Evolutionary conservation across 345 rosid species (phyloP), one percentile per base, ranked within the genome.

Genomic region (Kandelia obovata): DNA sequence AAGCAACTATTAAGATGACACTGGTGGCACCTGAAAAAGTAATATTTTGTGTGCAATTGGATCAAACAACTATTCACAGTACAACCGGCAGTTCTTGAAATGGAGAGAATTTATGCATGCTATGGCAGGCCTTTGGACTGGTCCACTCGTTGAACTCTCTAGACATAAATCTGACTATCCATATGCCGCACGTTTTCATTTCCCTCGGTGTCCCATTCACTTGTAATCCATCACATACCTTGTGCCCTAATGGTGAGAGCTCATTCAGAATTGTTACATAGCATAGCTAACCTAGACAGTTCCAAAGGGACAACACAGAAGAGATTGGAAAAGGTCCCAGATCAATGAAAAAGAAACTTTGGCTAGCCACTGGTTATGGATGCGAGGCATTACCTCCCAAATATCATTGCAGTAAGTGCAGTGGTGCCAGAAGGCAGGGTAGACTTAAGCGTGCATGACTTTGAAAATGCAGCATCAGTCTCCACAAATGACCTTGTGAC

Each of bases 371-470:
- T 6, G 26, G n/a, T 28, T 28, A 5, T 25, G 28, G 53, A 73
- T 43, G 58, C 17, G 61, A 17, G 67, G 53, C 61, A 23, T 72
- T 79, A 87, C 85, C 92, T 83, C 69, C 98, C 98, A 66, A 88
- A 84, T 52, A 91, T 79, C 79, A 94, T 77, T 58, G 96, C 97
- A 7, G 97, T 85, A 57, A 94, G 87, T 2, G 91, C 97, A 16
- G 97, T 94, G 17, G 97, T 88, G 39, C 98, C 98, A 52, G 97
- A 94, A 31, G 92, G 84, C 23, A 77, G 77, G 66, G 74, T 56
- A 35, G 85, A 79, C 68, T 79, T 78, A 13, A 71, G 73, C n/a
- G 84, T 71, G 78, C 90, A 87, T 53, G 85, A 69, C 77, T 85
- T 65, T 16, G 81, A 85, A 74, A 85, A 78, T 55, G 94, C 98